Conservation (phyloP, 176 grass and related monocot species). For the Aegilops speltoides region DNA sequence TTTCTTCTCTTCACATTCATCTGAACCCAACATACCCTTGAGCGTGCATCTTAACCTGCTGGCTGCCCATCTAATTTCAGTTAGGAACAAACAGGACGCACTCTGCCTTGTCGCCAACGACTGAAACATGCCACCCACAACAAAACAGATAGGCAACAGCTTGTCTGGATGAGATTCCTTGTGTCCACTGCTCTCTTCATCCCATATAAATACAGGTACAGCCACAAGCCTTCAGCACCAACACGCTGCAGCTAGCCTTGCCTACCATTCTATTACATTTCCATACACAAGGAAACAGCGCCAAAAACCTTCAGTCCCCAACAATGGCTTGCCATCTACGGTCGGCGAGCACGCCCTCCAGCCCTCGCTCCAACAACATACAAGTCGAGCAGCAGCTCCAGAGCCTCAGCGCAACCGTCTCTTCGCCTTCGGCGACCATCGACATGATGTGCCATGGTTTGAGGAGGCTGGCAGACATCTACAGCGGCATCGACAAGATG, state of each 20-base stretch:
- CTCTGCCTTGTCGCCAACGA: neutral
- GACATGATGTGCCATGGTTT: slow-evolving; percentile 18
- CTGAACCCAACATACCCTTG: slow-evolving; percentile 18
- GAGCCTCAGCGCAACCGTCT: slow-evolving; percentile 12
- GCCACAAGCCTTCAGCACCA: too few species aligned
- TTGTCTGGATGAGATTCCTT: neutral
- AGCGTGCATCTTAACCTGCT: slow-evolving; percentile 34
- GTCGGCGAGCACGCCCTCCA: slow-evolving; percentile 42
- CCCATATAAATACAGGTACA: neutral
- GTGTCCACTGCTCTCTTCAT: neutral
- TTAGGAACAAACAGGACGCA: neutral
- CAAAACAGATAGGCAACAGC: too few species aligned
- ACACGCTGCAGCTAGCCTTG: neutral
- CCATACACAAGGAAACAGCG: neutral
- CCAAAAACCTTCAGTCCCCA: neutral
- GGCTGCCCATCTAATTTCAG: neutral
- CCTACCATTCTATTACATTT: neutral
- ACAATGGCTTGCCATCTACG: slow-evolving; percentile 32
- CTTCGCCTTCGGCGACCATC: slow-evolving; percentile 18
- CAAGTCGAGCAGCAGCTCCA: slow-evolving; percentile 28
- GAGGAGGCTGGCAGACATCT: slow-evolving; percentile 32
- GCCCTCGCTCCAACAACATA: slow-evolving; percentile 10
- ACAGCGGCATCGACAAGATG: slow-evolving; percentile 19
- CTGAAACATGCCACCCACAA: too few species aligned
- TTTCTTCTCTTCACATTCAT: slow-evolving; percentile 8